These are phyloP conservation scores for Phytophthora idaei DNA, from an alignment of 352 stramenopile species.

Conservation along the genomic window DNA sequence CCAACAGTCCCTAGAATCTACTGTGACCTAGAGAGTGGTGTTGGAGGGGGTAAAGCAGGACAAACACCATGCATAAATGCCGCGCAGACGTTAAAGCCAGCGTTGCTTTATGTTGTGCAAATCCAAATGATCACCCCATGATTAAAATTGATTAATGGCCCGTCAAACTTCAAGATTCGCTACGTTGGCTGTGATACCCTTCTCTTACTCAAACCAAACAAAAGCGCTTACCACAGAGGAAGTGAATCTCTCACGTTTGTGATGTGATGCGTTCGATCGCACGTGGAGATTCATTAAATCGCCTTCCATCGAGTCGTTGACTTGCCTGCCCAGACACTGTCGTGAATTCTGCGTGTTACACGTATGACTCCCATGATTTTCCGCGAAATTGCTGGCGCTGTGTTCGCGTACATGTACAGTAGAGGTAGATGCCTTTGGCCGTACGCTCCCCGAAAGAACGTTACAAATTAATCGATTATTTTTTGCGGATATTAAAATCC, in stretches of 20 bases:
- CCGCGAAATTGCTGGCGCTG: too few relatives aligned
- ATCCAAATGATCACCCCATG: background rate
- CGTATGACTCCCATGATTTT: too few relatives aligned
- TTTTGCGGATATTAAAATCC: background rate
- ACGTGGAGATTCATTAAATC: background rate
- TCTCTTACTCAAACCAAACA: background rate
- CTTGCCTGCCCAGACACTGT: background rate
- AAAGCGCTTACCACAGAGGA: background rate
- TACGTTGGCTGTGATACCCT: background rate
- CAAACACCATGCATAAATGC: background rate
- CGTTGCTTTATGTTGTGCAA: background rate
- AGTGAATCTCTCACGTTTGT: background rate
- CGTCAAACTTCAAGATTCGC: conserved; percentile 1
- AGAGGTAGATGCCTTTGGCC: background rate
- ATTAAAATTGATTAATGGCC: conserved; percentile 3
- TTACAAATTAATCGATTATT: background rate
- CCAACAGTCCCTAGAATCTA: background rate
- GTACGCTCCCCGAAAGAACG: too few relatives aligned
- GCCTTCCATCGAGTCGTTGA: background rate
- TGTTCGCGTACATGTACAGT: too few relatives aligned
- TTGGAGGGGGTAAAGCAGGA: conserved; percentile 2
- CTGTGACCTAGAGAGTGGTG: background rate
- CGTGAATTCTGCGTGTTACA: background rate
- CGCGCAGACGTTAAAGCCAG: background rate
- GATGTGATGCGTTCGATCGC: background rate